These are phyloP conservation scores for Nothopassalora personata DNA, from an alignment of 2,329 filamentous ascomycete genomes.

Conservation along the genomic window DNA sequence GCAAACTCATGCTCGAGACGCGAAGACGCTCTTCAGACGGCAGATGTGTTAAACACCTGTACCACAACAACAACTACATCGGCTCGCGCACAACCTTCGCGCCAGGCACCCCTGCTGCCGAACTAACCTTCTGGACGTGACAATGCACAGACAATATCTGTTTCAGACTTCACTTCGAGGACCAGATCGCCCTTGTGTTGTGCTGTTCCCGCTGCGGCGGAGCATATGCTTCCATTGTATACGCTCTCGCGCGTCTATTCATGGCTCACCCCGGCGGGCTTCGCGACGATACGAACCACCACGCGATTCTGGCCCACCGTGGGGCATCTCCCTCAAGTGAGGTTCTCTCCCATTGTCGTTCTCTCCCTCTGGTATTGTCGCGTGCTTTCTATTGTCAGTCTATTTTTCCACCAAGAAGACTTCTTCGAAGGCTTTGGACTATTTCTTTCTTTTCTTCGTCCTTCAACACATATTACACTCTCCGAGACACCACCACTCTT, in stretches of 20 bases:
- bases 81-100: conserved; percentile 5
- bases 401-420: conserved; percentile 31
- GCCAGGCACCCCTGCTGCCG: conserved; percentile 6
- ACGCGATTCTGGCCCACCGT: conserved; percentile 7
- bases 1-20: not conserved
- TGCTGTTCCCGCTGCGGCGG: not conserved
- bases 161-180: conserved; percentile 16
- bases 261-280: conserved; percentile 14
- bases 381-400: conserved; percentile 36
- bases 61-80: not conserved
- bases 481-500: conserved; percentile 8
- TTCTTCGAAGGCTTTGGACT: conserved; percentile 27
- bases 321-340: conserved; percentile 14
- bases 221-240: conserved; percentile 3
- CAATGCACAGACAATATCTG: conserved; percentile 7
- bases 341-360: conserved; percentile 10
- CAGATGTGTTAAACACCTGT: not conserved
- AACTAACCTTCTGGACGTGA: conserved; percentile 2
- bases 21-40: not conserved
- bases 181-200: conserved; percentile 11
- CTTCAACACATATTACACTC: not conserved
- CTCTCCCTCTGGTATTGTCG: conserved; percentile 28
- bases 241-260: conserved; percentile 21
- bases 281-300: conserved; percentile 26
- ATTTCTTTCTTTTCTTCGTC: conserved; percentile 16